These are phyloP conservation scores for Claviceps maximensis DNA, from an alignment of 2,329 filamentous ascomycete genomes.

Conservation along the genomic window DNA sequence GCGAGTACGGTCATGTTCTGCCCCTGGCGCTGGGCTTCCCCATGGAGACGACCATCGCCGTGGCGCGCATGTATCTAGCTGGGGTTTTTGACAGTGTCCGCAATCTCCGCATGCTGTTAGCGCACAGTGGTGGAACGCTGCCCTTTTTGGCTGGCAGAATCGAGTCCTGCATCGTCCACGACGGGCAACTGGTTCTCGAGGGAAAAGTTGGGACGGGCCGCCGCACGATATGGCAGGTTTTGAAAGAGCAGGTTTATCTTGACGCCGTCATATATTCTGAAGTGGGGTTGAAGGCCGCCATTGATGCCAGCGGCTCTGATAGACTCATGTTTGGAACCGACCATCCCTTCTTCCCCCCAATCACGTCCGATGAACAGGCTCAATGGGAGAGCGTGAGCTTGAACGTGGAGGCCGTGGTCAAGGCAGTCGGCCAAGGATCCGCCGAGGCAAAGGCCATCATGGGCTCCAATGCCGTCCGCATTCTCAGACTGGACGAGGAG, in stretches of 20 bases:
- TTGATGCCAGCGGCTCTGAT: constrained; percentile 54
- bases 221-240: constrained; percentile 40
- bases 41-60: constrained; percentile 83
- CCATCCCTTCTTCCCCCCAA: constrained; percentile 73
- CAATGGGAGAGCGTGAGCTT: constrained; percentile 56
- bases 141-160: constrained; percentile 82
- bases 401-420: constrained; percentile 38
- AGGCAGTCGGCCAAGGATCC: constrained; percentile 33
- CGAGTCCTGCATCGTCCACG: constrained; percentile 76
- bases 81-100: constrained; percentile 71
- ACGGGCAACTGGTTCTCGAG: constrained; percentile 56
- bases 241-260: constrained; percentile 66
- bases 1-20: constrained; percentile 75
- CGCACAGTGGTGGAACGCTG: constrained; percentile 78
- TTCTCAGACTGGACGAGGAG: constrained; percentile 26
- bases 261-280: constrained; percentile 78
- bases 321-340: constrained; percentile 71
- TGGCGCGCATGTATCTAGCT: constrained; percentile 75
- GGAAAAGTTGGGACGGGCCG: constrained; percentile 38
- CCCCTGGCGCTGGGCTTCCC: constrained; percentile 79
- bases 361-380: constrained; percentile 45
- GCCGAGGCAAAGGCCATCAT: constrained; percentile 38
- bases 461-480: constrained; percentile 44
- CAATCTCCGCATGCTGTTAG: constrained; percentile 59
- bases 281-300: constrained; percentile 57